Conservation (phyloP, 441 rosid species). For the Gossypium trilobum region DNA sequence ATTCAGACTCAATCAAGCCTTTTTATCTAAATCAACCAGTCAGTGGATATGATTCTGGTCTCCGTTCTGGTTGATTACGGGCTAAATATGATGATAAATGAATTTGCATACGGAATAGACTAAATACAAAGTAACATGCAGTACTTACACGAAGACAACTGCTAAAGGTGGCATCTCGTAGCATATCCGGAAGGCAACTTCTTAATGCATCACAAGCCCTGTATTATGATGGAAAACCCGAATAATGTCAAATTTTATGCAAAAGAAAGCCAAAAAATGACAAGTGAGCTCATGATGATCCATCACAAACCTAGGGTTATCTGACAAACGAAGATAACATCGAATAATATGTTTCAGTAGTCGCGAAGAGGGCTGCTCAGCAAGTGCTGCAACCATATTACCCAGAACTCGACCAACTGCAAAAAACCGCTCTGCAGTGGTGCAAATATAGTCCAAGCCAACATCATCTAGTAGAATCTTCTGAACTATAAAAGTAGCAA, state of each 20-base stretch:
- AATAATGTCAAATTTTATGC: not conserved
- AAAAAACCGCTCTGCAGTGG: conserved; percentile 90
- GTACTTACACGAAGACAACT: conserved; percentile 77
- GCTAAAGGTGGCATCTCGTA: conserved; percentile 78
- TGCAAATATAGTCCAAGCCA: conserved; percentile 94
- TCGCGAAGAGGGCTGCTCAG: conserved; percentile 85
- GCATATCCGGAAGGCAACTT: conserved; percentile 89
- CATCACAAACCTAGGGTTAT: conserved; percentile 64
- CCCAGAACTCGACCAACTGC: conserved; percentile 92
- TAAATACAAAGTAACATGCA: not conserved
- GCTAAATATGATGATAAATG: not conserved
- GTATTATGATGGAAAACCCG: conserved; percentile 10
- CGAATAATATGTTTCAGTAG: conserved; percentile 86
- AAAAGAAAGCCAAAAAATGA: not conserved
- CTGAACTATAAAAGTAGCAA: conserved; percentile 91
- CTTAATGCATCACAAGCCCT: conserved; percentile 93
- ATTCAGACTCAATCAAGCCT: no score
- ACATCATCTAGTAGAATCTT: conserved; percentile 93
- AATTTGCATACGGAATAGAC: not conserved
- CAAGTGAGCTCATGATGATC: not conserved
- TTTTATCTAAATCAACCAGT: no score
- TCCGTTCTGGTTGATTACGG: no score
- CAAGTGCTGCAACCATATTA: conserved; percentile 92
- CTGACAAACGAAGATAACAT: conserved; percentile 84
- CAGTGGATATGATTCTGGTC: no score